Evolutionary conservation across 192 early-diverging fungal genomes (phyloP), one percentile per base, ranked within the genome.

Genomic region (Podila verticillata): DNA sequence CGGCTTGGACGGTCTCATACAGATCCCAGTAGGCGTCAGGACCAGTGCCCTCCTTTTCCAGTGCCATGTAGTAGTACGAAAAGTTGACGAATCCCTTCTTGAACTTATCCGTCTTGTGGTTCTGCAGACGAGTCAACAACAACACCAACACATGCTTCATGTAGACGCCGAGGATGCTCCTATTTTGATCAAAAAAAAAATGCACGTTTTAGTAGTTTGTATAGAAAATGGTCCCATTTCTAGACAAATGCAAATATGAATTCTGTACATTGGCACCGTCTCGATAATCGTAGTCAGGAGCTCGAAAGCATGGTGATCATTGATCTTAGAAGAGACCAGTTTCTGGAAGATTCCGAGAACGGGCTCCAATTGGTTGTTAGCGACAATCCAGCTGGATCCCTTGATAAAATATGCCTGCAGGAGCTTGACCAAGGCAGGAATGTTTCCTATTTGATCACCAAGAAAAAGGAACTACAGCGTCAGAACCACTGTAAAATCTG

Each of bases 311-410:
- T 93, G 89, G 62, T 95, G 91, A 82, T 98, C 97, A 72, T 95
- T 94, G 35, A 91, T 64, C 66, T 91, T 89, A 20, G 95, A 96
- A 17, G 92, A 86, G 24, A 98, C 85, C 57, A 99, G 84, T 63
- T 96, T 97, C 78, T 97, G 95, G 83, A 93, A 97, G 9, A 99
- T 92, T 48, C 98, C 98, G 47, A 99, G 88, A 30, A 99, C 89
- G 20, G 94, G 89, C 61, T 90, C 87, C 62, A 99, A 73, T 49
- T 94, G 89, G 44, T 91, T 90, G 30, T 87, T 84, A 26, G 86
- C 85, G 7, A 94, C 86, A 64, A 99, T 89, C 59, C 89, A 84
- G 32, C 72, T 82, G 4, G 92, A 86, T 31, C 93, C 94, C 54
- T 93, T 90, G 47, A 88, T 82, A 71, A 99, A 77, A 80, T 95